phyloP scores from a whole-genome alignment of 768 basidiomycete genomes.

The Saitozyma sp. region DNA sequence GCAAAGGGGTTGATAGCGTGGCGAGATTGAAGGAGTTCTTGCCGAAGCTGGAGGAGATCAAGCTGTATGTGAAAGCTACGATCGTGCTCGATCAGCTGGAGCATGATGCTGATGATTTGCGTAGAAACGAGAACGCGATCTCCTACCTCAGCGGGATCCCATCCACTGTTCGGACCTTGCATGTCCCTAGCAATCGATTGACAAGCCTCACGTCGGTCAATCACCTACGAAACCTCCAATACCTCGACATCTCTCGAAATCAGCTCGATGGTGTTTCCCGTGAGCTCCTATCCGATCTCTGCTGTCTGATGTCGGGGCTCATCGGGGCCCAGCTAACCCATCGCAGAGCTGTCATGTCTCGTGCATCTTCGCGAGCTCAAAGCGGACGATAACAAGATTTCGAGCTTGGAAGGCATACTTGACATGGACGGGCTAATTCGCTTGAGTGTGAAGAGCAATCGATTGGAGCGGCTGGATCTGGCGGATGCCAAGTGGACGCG shows the following conservation, averaged over 20 bases:
- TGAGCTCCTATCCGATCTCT: constrained; percentile 56
- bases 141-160: constrained; percentile 57
- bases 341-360: constrained; percentile 76
- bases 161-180: constrained; percentile 48
- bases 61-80: constrained; percentile 64
- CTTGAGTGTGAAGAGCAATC: constrained; percentile 68
- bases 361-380: constrained; percentile 82
- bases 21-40: constrained; percentile 86
- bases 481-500: constrained; percentile 49
- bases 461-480: constrained; percentile 64
- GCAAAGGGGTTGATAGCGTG: constrained; percentile 73
- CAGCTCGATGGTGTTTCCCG: constrained; percentile 82
- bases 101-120: constrained; percentile 44
- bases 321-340: not conserved
- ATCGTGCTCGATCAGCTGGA: constrained; percentile 61
- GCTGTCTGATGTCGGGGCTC: constrained; percentile 3
- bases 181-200: constrained; percentile 61
- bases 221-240: constrained; percentile 81
- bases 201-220: constrained; percentile 83
- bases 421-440: constrained; percentile 78
- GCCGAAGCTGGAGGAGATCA: constrained; percentile 67
- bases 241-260: constrained; percentile 86
- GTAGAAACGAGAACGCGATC: constrained; percentile 52
- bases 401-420: constrained; percentile 71
- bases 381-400: constrained; percentile 82